Percentiles rank a stretch among this genome's conserved stretches.
These are phyloP conservation scores for Mucor indicus DNA, from an alignment of 371 early-diverging fungal genomes.

Conservation along the genomic window DNA sequence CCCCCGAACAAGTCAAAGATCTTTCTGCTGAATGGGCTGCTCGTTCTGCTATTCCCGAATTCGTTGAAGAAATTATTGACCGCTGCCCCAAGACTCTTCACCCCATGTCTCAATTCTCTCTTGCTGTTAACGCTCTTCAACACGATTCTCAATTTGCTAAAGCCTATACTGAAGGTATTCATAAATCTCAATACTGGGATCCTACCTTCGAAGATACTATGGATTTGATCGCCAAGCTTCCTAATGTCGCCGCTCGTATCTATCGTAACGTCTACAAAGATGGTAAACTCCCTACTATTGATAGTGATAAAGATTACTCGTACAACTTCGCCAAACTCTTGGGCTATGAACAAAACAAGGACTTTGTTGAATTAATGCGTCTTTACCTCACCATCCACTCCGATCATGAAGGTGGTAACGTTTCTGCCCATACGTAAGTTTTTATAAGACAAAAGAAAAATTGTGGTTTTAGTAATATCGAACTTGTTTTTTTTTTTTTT, in stretches of 20 bases:
- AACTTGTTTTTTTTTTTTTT: too few relatives aligned
- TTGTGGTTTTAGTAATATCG: too few relatives aligned
- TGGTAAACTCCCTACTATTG: constrained; percentile 85
- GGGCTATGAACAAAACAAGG: constrained; percentile 84
- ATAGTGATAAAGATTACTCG: constrained; percentile 86
- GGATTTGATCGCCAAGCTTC: constrained; percentile 97
- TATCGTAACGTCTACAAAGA: constrained; percentile 98
- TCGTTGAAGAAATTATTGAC: constrained; percentile 96
- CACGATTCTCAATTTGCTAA: constrained; percentile 94
- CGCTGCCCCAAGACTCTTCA: constrained; percentile 96
- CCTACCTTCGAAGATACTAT: constrained; percentile 95
- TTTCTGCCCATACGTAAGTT: constrained; percentile 84
- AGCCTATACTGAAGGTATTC: constrained; percentile 93
- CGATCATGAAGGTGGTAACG: constrained; percentile 99
- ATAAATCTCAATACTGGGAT: constrained; percentile 97
- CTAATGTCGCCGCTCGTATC: constrained; percentile 94
- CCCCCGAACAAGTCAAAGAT: constrained; percentile 83
- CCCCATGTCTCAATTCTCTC: constrained; percentile 97
- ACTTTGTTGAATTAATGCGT: constrained; percentile 96
- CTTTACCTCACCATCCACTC: constrained; percentile 98
- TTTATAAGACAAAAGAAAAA: too few relatives aligned
- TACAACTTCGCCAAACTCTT: constrained; percentile 93
- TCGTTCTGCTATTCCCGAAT: constrained; percentile 84
- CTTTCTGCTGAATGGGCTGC: constrained; percentile 96
- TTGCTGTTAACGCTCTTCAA: constrained; percentile 96